These are phyloP conservation scores for Coffea humblotiana DNA, from an alignment of 305 asterid species.

Conservation along the genomic window DNA sequence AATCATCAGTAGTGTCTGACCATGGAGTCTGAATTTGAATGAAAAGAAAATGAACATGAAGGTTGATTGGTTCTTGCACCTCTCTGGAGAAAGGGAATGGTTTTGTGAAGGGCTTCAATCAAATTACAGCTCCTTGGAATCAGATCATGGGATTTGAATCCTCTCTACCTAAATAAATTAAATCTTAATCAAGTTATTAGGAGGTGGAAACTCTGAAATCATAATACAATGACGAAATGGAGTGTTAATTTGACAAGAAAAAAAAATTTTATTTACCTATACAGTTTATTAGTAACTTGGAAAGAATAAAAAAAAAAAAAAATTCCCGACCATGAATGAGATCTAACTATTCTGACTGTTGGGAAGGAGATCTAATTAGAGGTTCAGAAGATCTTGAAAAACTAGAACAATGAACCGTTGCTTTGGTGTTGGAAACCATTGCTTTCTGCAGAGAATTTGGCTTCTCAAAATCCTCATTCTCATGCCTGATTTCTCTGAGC, in stretches of 20 bases:
- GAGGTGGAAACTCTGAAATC: not conserved
- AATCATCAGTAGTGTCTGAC: not conserved
- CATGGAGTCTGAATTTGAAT: not conserved
- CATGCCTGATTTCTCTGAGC: constrained; percentile 61
- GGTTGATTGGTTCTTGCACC: not conserved
- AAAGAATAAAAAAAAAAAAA: constrained; percentile 32
- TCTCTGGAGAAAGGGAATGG: not conserved
- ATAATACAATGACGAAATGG: not conserved
- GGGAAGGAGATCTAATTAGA: constrained; percentile 53
- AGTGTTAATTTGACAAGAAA: not conserved
- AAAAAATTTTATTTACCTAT: constrained; percentile 13
- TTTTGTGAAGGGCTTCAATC: not conserved
- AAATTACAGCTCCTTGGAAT: not conserved
- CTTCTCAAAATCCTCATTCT: constrained; percentile 47
- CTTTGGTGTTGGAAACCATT: constrained; percentile 31
- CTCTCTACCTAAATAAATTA: not conserved
- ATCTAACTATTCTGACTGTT: constrained; percentile 35
- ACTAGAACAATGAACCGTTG: constrained; percentile 55
- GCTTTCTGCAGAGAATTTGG: constrained; percentile 29
- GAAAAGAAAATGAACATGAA: not conserved
- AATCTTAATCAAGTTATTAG: not conserved
- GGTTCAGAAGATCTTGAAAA: constrained; percentile 60
- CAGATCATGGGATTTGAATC: not conserved
- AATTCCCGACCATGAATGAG: constrained; percentile 4
- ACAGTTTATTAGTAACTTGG: constrained; percentile 26